Conservation (phyloP, 768 basidiomycete species). For the Tephrocybe sp. region DNA sequence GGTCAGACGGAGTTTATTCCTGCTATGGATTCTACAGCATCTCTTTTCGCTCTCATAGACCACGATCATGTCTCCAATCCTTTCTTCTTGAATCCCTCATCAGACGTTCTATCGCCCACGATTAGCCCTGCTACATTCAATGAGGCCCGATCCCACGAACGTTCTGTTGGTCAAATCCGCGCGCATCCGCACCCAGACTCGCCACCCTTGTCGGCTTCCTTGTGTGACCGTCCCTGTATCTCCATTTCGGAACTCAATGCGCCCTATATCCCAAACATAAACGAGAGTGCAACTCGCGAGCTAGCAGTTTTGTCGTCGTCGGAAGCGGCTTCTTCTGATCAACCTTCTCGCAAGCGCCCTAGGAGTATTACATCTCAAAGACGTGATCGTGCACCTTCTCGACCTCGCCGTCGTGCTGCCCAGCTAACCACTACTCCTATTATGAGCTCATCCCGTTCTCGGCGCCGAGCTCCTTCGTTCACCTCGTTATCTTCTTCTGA, state of each 20-base stretch:
- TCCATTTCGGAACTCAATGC: slow-evolving; percentile 20
- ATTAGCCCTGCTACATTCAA: slow-evolving; percentile 12
- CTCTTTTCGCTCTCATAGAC: slow-evolving; percentile 6
- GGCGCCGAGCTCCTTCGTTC: slow-evolving; percentile 15
- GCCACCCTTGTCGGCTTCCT: slow-evolving; percentile 3
- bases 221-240: slow-evolving; percentile 12
- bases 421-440: background rate
- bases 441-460: background rate
- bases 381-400: background rate
- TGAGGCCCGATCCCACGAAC: background rate
- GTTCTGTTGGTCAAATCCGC: background rate
- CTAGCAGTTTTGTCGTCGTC: background rate
- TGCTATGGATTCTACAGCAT: slow-evolving; percentile 1
- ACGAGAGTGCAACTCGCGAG: background rate
- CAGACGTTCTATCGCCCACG: slow-evolving; percentile 7
- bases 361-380: slow-evolving; percentile 1
- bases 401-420: background rate
- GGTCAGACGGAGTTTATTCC: slow-evolving; percentile 9
- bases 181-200: slow-evolving; percentile 5
- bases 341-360: slow-evolving; percentile 8
- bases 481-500: slow-evolving; percentile 15
- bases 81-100: slow-evolving; percentile 1
- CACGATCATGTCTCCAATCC: slow-evolving; percentile 2
- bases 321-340: background rate
- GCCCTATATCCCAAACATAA: slow-evolving; percentile 14